These are phyloP conservation scores for Skeletonema costatum DNA, from an alignment of 108 stramenopile genomes.

Conservation along the genomic window DNA sequence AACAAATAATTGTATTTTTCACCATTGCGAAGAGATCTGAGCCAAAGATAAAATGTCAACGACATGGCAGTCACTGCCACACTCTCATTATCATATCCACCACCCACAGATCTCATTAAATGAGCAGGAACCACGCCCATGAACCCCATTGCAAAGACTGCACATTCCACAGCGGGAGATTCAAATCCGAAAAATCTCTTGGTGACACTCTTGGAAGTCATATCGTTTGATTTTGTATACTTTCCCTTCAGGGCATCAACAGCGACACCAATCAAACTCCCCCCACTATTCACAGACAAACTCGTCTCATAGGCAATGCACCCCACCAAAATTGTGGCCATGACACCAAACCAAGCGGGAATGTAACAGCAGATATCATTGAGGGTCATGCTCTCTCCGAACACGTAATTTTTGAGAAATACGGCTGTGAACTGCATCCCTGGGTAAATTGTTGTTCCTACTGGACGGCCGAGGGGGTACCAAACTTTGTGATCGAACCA, in stretches of 20 bases:
- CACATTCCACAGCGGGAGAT: slow-evolving; percentile 77
- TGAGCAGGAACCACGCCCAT: slow-evolving; percentile 96
- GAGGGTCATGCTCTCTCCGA: slow-evolving; percentile 63
- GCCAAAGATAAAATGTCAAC: slow-evolving; percentile 95
- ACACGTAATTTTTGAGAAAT: slow-evolving; percentile 70
- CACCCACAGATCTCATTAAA: slow-evolving; percentile 96
- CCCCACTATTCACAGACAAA: slow-evolving; percentile 59
- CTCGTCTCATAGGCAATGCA: slow-evolving; percentile 79
- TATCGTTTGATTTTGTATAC: slow-evolving; percentile 11
- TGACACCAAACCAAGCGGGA: slow-evolving; percentile 90
- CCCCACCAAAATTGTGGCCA: slow-evolving; percentile 73
- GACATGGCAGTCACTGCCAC: slow-evolving; percentile 95
- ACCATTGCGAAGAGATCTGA: slow-evolving; percentile 63
- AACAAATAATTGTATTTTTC: slow-evolving; percentile 53
- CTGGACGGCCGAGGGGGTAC: slow-evolving; percentile 98
- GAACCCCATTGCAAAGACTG: slow-evolving; percentile 86
- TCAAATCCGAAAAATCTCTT: slow-evolving; percentile 9
- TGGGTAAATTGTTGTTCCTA: slow-evolving; percentile 98
- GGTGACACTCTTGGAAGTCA: background rate
- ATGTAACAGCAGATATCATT: slow-evolving; percentile 94
- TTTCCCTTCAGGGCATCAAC: slow-evolving; percentile 49
- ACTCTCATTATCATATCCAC: slow-evolving; percentile 97
- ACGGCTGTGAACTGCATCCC: slow-evolving; percentile 97
- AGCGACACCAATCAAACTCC: slow-evolving; percentile 47
- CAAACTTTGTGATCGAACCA: slow-evolving; percentile 95